A percentile compares a stretch with the other conserved stretches of the same genome.
Evolutionary conservation across 2,329 filamentous ascomycete genomes (phyloP).

Genomic region (Alternaria consortialis): DNA sequence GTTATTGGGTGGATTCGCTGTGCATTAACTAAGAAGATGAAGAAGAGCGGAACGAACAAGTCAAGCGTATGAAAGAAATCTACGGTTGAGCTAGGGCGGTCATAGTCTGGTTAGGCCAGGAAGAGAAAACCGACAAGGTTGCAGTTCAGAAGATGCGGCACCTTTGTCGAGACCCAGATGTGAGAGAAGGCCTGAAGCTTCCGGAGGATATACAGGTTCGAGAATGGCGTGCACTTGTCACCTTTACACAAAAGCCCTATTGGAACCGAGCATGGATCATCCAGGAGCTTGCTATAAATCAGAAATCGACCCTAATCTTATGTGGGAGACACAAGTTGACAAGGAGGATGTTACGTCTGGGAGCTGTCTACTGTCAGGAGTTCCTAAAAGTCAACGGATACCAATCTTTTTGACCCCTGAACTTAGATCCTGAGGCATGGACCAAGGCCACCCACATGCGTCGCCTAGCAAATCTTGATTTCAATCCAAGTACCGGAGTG

Average conservation of each 20-base stretch:
- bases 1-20: neutral
- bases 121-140: neutral
- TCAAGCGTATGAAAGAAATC: neutral
- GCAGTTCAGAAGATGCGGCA: neutral
- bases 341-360: neutral
- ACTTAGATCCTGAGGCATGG: fast-evolving
- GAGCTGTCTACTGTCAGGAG: neutral
- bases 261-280: neutral
- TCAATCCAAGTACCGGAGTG: neutral
- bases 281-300: neutral
- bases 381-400: neutral
- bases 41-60: neutral
- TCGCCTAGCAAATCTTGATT: neutral
- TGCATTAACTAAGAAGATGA: neutral
- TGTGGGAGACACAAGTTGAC: neutral
- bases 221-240: neutral
- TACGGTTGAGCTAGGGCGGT: neutral
- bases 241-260: neutral
- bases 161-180: neutral
- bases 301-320: neutral
- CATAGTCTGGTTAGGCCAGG: neutral
- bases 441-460: fast-evolving
- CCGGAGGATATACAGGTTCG: neutral
- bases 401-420: neutral
- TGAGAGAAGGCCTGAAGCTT: neutral